phyloP scores from a whole-genome alignment of 495 filamentous ascomycete species.

The Elasticomyces elasticus region DNA sequence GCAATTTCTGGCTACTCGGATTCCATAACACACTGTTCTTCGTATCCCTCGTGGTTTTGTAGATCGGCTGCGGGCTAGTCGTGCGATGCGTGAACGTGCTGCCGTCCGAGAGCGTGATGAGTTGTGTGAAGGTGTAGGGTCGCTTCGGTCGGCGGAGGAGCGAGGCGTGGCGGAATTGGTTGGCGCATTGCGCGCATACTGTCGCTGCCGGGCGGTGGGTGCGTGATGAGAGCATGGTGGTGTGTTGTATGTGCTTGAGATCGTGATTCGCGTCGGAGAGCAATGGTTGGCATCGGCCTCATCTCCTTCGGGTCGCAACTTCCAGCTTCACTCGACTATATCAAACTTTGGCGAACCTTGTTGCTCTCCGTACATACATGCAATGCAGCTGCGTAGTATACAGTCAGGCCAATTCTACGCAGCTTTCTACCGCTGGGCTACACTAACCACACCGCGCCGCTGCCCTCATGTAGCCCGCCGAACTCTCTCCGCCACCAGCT shows the following conservation, averaged over 20 bases:
- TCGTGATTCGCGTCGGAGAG: no score
- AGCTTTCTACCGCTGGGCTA: slow-evolving; percentile 22
- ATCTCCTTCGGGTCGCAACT: no score
- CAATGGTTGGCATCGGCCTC: no score
- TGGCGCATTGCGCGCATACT: neutral
- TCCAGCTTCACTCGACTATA: no score
- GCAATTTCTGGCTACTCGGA: slow-evolving; percentile 61
- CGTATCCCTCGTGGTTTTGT: slow-evolving; percentile 69
- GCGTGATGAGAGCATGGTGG: neutral
- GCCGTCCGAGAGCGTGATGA: slow-evolving; percentile 89
- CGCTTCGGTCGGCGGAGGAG: slow-evolving; percentile 78
- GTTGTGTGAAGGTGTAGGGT: slow-evolving; percentile 93
- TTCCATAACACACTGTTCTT: slow-evolving; percentile 88
- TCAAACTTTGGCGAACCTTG: no score
- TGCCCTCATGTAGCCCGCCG: neutral
- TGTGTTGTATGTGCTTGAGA: neutral
- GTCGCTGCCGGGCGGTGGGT: neutral
- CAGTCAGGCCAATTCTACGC: slow-evolving; percentile 13
- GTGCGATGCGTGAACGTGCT: slow-evolving; percentile 79
- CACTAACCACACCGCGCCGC: slow-evolving; percentile 1
- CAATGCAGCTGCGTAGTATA: neutral
- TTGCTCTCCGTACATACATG: neutral
- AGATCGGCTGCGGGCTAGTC: slow-evolving; percentile 69
- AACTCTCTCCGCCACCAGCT: neutral
- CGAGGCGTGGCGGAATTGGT: slow-evolving; percentile 62